Evolutionary conservation across 1,139 yeast species (phyloP).

Genomic region (Yarrowia galli): DNA sequence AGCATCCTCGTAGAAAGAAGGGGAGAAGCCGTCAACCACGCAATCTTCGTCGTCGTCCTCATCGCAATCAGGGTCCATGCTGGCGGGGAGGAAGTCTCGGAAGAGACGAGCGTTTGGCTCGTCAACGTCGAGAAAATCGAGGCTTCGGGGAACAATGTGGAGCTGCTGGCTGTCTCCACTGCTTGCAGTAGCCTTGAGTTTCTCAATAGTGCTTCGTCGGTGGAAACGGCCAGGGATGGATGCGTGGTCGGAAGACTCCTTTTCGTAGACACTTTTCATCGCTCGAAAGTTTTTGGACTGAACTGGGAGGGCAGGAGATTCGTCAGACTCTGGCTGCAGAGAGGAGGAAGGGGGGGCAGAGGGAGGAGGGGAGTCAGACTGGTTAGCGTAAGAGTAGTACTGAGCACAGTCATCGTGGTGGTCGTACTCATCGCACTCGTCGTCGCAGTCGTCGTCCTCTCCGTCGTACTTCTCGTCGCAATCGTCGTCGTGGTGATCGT

Average conservation of each 20-base stretch:
- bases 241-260: neutral
- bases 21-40: conserved; percentile 6
- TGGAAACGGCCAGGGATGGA: conserved; percentile 29
- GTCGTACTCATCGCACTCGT: conserved; percentile 30
- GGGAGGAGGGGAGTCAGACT: conserved; percentile 19
- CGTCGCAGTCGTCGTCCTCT: conserved; percentile 31
- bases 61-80: conserved; percentile 9
- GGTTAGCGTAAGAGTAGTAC: conserved; percentile 28
- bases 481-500: conserved; percentile 14
- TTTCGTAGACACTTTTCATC: conserved; percentile 5
- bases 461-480: conserved; percentile 24
- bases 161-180: neutral
- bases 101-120: conserved; percentile 13
- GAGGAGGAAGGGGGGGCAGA: conserved; percentile 1
- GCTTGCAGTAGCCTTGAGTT: neutral
- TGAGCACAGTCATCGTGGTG: conserved; percentile 21
- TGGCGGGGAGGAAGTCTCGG: conserved; percentile 30
- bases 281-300: conserved; percentile 7
- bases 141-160: conserved; percentile 9
- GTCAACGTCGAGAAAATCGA: neutral
- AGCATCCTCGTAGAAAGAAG: conserved; percentile 9
- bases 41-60: conserved; percentile 30
- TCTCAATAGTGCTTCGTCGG: conserved; percentile 19
- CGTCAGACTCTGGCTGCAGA: conserved; percentile 9
- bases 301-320: neutral